Evolutionary conservation across 2,329 filamentous ascomycete genomes (phyloP).

Genomic region (Monosporascus sp.): DNA sequence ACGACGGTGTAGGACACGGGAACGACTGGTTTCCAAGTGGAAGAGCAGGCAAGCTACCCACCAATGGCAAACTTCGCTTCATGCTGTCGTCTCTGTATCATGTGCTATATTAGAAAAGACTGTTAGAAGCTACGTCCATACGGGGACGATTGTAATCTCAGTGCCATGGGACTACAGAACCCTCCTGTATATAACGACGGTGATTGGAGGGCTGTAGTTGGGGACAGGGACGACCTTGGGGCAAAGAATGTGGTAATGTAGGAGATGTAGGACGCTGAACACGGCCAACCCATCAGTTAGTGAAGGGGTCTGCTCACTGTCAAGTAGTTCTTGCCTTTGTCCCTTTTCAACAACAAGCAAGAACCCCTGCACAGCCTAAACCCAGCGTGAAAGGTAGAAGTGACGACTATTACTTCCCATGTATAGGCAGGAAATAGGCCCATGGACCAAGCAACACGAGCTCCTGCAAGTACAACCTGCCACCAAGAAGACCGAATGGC

Average conservation of each 20-base stretch:
- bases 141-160: neutral
- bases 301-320: conserved; percentile 11
- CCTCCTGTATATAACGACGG: neutral
- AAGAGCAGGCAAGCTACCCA: conserved; percentile 14
- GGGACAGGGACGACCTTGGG: neutral
- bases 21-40: conserved; percentile 12
- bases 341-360: too few relatives aligned
- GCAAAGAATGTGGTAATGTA: neutral
- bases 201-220: neutral
- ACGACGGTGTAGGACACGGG: conserved; percentile 12
- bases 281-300: too few relatives aligned
- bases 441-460: too few relatives aligned
- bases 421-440: too few relatives aligned
- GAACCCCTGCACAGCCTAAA: too few relatives aligned
- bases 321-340: neutral
- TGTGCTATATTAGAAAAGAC: neutral
- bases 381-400: too few relatives aligned
- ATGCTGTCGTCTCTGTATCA: conserved; percentile 12
- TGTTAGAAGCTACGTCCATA: neutral
- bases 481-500: too few relatives aligned
- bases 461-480: too few relatives aligned
- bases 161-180: neutral
- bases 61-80: conserved; percentile 18
- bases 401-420: too few relatives aligned
- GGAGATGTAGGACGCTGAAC: neutral